Evolutionary conservation across 345 rosid genomes (phyloP).

Genomic region (Jatropha curcas): DNA sequence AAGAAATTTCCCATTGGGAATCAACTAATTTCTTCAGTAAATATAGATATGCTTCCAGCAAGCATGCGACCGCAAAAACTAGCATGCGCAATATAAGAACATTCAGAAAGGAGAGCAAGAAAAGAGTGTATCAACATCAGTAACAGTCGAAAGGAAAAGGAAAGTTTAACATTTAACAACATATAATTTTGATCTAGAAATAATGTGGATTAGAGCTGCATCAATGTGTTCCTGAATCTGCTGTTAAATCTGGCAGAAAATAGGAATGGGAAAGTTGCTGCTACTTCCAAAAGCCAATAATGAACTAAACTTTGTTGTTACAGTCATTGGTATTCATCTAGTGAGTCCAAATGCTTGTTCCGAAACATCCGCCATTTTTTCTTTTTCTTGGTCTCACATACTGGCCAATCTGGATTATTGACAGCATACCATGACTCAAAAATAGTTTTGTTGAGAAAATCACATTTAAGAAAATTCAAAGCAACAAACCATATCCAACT

Average conservation of each 20-base stretch:
- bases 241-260: background rate
- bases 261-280: background rate
- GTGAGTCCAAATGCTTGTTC: conserved; percentile 37
- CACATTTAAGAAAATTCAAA: background rate
- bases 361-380: conserved; percentile 39
- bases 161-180: background rate
- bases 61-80: background rate
- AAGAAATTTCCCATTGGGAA: background rate
- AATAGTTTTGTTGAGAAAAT: background rate
- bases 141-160: background rate
- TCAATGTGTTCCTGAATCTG: background rate
- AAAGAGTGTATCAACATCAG: background rate
- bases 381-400: conserved; percentile 48
- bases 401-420: conserved; percentile 41
- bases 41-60: background rate
- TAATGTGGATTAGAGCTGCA: conserved; percentile 1
- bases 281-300: background rate
- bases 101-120: background rate
- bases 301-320: background rate
- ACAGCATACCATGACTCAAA: background rate
- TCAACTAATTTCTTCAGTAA: background rate
- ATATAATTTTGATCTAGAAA: conserved; percentile 5
- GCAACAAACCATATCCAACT: background rate
- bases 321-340: conserved; percentile 31
- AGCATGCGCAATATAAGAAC: background rate